Evolutionary conservation across 805 yeast genomes (phyloP).

Genomic region (Schwanniomyces sp.): DNA sequence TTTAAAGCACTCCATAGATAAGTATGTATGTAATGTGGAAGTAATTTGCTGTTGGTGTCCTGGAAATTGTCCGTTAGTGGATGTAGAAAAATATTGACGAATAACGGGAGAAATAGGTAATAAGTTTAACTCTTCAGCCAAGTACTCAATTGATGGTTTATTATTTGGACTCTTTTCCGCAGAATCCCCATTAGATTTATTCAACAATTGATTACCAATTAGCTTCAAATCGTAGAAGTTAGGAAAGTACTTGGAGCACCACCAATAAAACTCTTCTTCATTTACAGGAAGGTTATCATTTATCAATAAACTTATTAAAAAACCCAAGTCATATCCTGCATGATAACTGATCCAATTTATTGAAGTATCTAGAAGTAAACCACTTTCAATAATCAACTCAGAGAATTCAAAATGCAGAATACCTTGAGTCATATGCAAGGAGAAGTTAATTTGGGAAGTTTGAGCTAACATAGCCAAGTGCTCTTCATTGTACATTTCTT

Average conservation of each 20-base stretch:
- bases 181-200: constrained; percentile 15
- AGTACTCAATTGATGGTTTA: constrained; percentile 54
- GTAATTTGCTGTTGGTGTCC: constrained; percentile 38
- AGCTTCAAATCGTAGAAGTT: constrained; percentile 78
- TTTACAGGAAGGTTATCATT: constrained; percentile 77
- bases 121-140: constrained; percentile 67
- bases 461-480: constrained; percentile 76
- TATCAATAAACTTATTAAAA: constrained; percentile 72
- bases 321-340: constrained; percentile 93
- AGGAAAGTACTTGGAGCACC: constrained; percentile 75
- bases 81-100: constrained; percentile 35
- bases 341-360: constrained; percentile 92
- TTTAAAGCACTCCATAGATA: constrained; percentile 64
- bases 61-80: constrained; percentile 14
- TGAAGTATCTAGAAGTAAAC: constrained; percentile 68
- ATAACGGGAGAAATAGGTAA: constrained; percentile 58
- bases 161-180: constrained; percentile 13
- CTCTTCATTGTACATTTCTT: constrained; percentile 86
- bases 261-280: constrained; percentile 73
- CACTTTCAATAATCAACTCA: constrained; percentile 81
- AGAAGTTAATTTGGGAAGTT: constrained; percentile 78
- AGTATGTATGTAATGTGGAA: constrained; percentile 59
- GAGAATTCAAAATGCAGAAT: constrained; percentile 80
- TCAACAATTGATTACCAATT: constrained; percentile 37
- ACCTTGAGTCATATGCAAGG: constrained; percentile 71